phyloP scores from a whole-genome alignment of 768 basidiomycete species.

The Nevesoporus exiguus region DNA sequence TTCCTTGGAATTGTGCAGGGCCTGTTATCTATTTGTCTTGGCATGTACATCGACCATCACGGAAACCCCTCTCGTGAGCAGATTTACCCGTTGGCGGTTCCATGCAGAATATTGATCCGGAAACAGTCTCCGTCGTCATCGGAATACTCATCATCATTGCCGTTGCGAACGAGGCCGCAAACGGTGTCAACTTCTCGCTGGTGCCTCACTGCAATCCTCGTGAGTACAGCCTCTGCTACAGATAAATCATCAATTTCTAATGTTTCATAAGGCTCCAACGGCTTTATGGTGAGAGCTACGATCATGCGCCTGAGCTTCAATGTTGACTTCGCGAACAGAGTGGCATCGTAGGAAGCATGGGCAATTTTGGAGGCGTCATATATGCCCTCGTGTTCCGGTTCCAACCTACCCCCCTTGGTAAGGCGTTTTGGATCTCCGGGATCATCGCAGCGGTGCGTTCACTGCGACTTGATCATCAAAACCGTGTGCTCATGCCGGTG shows the following conservation, averaged over 20 bases:
- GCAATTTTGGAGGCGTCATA: slow-evolving; percentile 44
- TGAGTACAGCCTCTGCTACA: background rate
- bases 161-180: background rate
- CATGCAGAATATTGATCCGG: background rate
- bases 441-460: slow-evolving; percentile 35
- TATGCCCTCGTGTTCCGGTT: slow-evolving; percentile 39
- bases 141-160: background rate
- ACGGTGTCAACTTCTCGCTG: slow-evolving; percentile 2
- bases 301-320: background rate
- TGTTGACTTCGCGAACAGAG: slow-evolving; percentile 10
- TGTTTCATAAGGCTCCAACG: slow-evolving; percentile 2
- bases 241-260: background rate
- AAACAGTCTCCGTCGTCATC: background rate
- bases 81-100: background rate
- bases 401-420: slow-evolving; percentile 3
- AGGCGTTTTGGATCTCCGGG: slow-evolving; percentile 44
- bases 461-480: background rate
- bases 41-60: slow-evolving; percentile 38
- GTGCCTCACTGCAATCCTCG: slow-evolving; percentile 9
- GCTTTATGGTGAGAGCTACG: slow-evolving; percentile 28
- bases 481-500: background rate
- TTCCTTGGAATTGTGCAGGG: slow-evolving; percentile 1
- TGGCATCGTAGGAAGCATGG: slow-evolving; percentile 40
- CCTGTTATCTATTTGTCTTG: slow-evolving; percentile 19
- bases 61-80: slow-evolving; percentile 19